Conservation (phyloP, 345 rosid genomes). For the Melaleuca quinquenervia region DNA sequence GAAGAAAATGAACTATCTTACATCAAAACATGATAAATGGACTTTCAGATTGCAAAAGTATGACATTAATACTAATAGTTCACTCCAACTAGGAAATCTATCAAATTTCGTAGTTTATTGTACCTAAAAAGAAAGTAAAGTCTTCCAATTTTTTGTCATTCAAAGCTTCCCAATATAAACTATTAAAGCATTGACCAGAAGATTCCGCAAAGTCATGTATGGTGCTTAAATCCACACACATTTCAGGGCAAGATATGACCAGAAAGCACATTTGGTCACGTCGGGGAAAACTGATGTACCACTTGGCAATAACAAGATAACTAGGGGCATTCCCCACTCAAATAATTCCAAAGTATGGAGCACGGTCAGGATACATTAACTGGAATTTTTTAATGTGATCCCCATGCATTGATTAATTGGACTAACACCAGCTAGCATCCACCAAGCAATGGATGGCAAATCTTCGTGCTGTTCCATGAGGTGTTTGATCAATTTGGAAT, state of each 20-base stretch:
- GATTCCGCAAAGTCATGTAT: neutral
- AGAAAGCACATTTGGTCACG: neutral
- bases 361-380: neutral
- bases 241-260: neutral
- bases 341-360: neutral
- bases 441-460: neutral
- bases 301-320: neutral
- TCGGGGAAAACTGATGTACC: neutral
- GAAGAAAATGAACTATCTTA: neutral
- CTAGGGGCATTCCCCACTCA: neutral
- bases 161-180: neutral
- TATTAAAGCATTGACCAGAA: neutral
- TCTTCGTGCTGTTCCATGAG: neutral
- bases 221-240: neutral
- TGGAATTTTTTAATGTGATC: neutral
- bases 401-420: neutral
- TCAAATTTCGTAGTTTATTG: neutral
- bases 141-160: neutral
- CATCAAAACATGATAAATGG: neutral
- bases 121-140: neutral
- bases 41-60: neutral
- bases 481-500: neutral
- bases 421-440: neutral
- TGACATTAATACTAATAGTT: neutral
- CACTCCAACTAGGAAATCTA: neutral